Base-by-base conservation (phyloP, 768 basidiomycete species). In the Coprinopsis sp. region DNA sequence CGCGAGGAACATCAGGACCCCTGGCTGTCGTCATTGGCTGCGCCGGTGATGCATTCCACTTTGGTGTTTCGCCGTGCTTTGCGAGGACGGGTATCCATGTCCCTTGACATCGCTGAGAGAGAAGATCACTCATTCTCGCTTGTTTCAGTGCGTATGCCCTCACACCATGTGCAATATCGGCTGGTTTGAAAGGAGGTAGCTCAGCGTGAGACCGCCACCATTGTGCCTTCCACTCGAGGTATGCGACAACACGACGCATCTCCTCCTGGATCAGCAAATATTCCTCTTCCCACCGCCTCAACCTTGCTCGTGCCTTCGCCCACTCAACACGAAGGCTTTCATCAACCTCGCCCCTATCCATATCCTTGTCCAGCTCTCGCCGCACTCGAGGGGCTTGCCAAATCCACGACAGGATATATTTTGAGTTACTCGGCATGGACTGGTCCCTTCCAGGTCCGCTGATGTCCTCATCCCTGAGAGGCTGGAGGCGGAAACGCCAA, bases 241-340 rank as follows among this genome's bases (percentile, higher is more conserved):
- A 61, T 21, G 31, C 33, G 4, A 56, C 28, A 4, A 61, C 58
- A 5, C 53, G 51, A 1, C 33, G 31, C 58, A 65, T 64, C 41
- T 64, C 63, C 44, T 64, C 63, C 11, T 37, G 38, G 3, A 62
- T 36, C 6, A 63, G 49, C 13, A 44, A 6, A 0, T 59, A 58
- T 42, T 64, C 60, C 38, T 64, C 58, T 6, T 33, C 39, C 28
- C 50, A 55, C 16, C 58, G 42, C n/a, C 34, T 38, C 2, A 50
- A 37, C 6, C 53, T 38, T 11, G 57, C 57, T 4, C 58, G 39
- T 3, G 52, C 47, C 24, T 56, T 51, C n/a, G 52, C 54, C 59
- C 59, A 61, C 31, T 61, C 55, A 4, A 51, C 27, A 12, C 51
- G 49, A 14, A 60, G 34, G 10, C 45, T 43, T 4, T 44, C 37